Evolutionary conservation across 2,329 filamentous ascomycete genomes (phyloP).

Genomic region (Colletotrichum endophyticum): DNA sequence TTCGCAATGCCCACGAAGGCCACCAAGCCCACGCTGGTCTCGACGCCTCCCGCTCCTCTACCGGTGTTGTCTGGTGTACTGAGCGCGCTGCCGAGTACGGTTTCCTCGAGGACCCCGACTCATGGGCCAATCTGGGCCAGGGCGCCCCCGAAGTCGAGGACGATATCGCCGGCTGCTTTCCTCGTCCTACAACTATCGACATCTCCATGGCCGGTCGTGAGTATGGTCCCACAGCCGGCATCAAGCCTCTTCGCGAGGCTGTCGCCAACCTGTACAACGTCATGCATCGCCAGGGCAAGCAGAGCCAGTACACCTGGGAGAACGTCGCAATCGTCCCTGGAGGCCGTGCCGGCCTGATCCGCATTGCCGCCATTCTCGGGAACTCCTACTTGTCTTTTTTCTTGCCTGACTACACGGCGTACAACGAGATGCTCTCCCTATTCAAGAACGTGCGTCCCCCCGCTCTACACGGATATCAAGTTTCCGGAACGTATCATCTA

Average conservation of each 20-base stretch:
- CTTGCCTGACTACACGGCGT: slow-evolving; percentile 93
- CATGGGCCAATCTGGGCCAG: slow-evolving; percentile 94
- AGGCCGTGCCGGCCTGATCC: slow-evolving; percentile 88
- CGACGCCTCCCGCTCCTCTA: slow-evolving; percentile 85
- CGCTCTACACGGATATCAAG: not conserved
- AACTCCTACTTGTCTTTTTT: slow-evolving; percentile 95
- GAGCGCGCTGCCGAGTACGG: slow-evolving; percentile 89
- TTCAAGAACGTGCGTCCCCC: slow-evolving; percentile 76
- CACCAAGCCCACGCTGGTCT: slow-evolving; percentile 91
- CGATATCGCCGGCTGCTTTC: slow-evolving; percentile 88
- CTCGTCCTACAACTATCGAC: slow-evolving; percentile 78
- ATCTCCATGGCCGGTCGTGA: slow-evolving; percentile 81
- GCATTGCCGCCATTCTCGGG: slow-evolving; percentile 91
- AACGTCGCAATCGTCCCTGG: slow-evolving; percentile 97
- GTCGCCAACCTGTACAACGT: slow-evolving; percentile 93
- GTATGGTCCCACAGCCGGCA: slow-evolving; percentile 93
- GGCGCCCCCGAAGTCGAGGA: slow-evolving; percentile 94
- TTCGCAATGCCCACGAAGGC: slow-evolving; percentile 88
- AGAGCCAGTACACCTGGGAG: slow-evolving; percentile 93
- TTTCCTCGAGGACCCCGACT: slow-evolving; percentile 79
- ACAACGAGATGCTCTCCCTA: slow-evolving; percentile 95
- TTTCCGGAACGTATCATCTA: not conserved
- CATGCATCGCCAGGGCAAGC: slow-evolving; percentile 86
- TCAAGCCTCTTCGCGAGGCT: slow-evolving; percentile 86
- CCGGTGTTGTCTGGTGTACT: slow-evolving; percentile 92